These are phyloP conservation scores for Colletotrichum acutatum DNA, from an alignment of 2,329 filamentous ascomycete species.

Conservation along the genomic window DNA sequence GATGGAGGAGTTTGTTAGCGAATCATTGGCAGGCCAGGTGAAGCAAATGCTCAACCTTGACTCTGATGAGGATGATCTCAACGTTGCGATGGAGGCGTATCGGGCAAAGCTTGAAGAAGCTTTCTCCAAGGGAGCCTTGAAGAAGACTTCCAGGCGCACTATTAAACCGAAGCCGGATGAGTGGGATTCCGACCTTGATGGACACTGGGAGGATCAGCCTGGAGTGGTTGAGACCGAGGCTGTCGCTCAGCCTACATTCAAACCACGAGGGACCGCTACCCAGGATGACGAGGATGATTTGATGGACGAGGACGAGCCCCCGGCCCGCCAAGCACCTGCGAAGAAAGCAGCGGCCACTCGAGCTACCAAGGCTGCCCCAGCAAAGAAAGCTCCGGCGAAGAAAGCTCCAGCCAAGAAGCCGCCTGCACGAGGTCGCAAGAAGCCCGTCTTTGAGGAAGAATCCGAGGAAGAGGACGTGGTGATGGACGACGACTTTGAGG, in stretches of 20 bases:
- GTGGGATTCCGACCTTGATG: constrained; percentile 93
- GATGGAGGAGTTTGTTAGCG: constrained; percentile 83
- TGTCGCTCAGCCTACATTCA: constrained; percentile 43
- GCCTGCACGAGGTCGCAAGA: constrained; percentile 51
- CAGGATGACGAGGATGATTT: constrained; percentile 62
- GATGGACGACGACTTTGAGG: constrained; percentile 64
- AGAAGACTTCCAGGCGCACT: constrained; percentile 57
- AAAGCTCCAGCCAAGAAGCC: constrained; percentile 52
- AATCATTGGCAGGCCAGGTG: constrained; percentile 77
- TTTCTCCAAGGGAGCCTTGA: constrained; percentile 74
- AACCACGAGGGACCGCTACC: constrained; percentile 35
- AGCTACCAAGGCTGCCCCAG: constrained; percentile 46
- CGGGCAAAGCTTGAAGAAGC: constrained; percentile 76
- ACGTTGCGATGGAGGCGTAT: constrained; percentile 78
- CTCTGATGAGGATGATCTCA: constrained; percentile 75
- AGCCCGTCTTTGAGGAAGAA: constrained; percentile 46
- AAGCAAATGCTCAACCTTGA: constrained; percentile 75
- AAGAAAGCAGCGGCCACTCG: constrained; percentile 40
- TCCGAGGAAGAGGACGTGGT: constrained; percentile 62
- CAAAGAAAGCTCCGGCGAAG: constrained; percentile 56
- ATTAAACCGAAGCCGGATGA: constrained; percentile 80
- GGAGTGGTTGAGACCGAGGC: constrained; percentile 68
- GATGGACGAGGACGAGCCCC: constrained; percentile 51
- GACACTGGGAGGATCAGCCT: constrained; percentile 84
- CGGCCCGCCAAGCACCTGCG: constrained; percentile 47